Conservation (phyloP, 305 asterid genomes). For the Striga hermonthica region DNA sequence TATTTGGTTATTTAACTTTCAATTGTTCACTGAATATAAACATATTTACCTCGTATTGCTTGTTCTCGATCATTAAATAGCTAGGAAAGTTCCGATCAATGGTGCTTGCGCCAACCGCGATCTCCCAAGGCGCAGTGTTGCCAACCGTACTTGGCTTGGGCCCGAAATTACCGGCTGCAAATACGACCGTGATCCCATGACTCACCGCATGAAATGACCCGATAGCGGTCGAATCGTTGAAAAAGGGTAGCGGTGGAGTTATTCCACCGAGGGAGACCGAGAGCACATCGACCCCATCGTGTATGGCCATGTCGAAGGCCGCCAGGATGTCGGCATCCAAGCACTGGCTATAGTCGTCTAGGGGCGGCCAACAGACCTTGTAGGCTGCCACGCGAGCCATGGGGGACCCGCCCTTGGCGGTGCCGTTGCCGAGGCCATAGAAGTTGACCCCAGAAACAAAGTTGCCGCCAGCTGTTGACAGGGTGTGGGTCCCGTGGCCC, state of each 20-base stretch:
- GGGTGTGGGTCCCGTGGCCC: constrained; percentile 91
- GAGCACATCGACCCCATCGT: too few species aligned
- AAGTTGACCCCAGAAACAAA: constrained; percentile 64
- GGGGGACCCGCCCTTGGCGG: constrained; percentile 96
- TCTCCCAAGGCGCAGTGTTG: constrained; percentile 78
- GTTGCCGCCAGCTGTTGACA: constrained; percentile 90
- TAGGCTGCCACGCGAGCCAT: constrained; percentile 87
- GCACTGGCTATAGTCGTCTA: constrained; percentile 29
- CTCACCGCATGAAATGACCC: constrained; percentile 85
- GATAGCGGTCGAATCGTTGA: constrained; percentile 55
- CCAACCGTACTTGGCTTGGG: constrained; percentile 55
- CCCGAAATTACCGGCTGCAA: constrained; percentile 87
- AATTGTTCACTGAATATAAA: too few species aligned
- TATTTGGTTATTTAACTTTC: too few species aligned
- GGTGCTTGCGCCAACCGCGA: constrained; percentile 74
- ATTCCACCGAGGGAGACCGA: too few species aligned
- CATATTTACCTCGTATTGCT: neutral
- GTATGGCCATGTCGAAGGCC: too few species aligned
- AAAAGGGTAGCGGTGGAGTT: too few species aligned
- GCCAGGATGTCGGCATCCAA: too few species aligned
- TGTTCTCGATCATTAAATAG: constrained; percentile 54
- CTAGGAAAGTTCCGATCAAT: constrained; percentile 40
- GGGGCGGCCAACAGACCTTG: constrained; percentile 87
- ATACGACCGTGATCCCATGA: constrained; percentile 68
- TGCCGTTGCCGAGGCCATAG: constrained; percentile 77